Evolutionary conservation across 2,329 filamentous ascomycete genomes (phyloP).

Genomic region (Penicillium oxalicum): DNA sequence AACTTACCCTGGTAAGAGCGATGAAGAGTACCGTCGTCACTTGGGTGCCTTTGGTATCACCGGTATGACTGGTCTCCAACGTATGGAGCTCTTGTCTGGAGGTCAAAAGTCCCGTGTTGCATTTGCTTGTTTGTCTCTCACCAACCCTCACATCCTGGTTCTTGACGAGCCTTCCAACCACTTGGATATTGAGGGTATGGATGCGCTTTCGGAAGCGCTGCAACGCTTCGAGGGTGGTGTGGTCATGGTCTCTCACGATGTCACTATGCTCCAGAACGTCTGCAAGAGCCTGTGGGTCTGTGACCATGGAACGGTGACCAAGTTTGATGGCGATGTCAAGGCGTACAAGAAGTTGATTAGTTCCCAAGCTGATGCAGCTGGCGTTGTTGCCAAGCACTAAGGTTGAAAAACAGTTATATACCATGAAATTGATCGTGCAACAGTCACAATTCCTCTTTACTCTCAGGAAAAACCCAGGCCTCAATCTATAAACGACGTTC

Average conservation of each 20-base stretch:
- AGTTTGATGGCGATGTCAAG: conserved; percentile 92
- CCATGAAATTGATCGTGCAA: not conserved
- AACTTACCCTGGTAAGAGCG: conserved; percentile 79
- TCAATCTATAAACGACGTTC: too few relatives aligned
- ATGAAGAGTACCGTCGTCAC: conserved; percentile 95
- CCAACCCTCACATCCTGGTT: conserved; percentile 93
- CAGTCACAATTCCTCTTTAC: too few relatives aligned
- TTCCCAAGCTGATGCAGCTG: conserved; percentile 78
- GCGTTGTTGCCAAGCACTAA: conserved; percentile 56
- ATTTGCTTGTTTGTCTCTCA: conserved; percentile 90
- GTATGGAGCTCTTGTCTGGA: conserved; percentile 89
- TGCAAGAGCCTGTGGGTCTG: conserved; percentile 96
- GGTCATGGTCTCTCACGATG: conserved; percentile 97
- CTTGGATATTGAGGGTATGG: conserved; percentile 98
- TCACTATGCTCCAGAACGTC: conserved; percentile 95
- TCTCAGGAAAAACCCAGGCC: too few relatives aligned
- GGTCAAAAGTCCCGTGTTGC: conserved; percentile 98
- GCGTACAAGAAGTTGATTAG: conserved; percentile 96
- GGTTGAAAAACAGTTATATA: not conserved
- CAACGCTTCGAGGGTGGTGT: conserved; percentile 88
- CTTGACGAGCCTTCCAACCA: conserved; percentile 99
- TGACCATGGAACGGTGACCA: conserved; percentile 86
- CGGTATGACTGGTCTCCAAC: conserved; percentile 91
- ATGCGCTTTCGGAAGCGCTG: conserved; percentile 79
- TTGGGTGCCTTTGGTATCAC: conserved; percentile 82